Conservation (phyloP, 192 early-diverging fungal species). For the Geranomyces variabilis region DNA sequence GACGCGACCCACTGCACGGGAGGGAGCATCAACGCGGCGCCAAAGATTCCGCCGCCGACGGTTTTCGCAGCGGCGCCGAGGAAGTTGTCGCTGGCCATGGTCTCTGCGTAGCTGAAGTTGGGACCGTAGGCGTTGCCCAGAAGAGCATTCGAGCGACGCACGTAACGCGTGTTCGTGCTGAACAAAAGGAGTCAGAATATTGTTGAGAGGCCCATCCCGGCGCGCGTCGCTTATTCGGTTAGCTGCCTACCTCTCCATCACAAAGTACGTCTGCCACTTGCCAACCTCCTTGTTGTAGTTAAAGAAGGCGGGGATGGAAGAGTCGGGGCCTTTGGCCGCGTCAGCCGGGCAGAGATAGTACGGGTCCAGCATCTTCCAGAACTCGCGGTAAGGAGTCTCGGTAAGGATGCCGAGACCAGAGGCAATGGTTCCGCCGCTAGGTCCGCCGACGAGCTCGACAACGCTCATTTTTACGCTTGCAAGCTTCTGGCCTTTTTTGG, state of each 20-base stretch:
- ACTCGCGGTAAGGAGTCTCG: conserved; percentile 28
- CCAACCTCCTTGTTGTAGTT: conserved; percentile 50
- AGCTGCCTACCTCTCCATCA: conserved; percentile 54
- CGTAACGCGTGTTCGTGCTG: conserved; percentile 63
- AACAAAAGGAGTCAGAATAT: too few relatives aligned
- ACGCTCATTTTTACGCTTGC: conserved; percentile 23
- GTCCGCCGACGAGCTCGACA: conserved; percentile 46
- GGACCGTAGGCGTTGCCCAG: conserved; percentile 56
- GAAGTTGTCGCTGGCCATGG: conserved; percentile 54
- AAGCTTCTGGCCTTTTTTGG: conserved; percentile 36
- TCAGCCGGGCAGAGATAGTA: conserved; percentile 35
- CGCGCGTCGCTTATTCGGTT: too few relatives aligned
- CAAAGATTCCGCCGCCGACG: conserved; percentile 19
- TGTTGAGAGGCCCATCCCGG: too few relatives aligned
- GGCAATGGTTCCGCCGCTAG: conserved; percentile 72
- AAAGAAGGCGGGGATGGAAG: conserved; percentile 15
- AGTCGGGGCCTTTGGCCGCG: conserved; percentile 14
- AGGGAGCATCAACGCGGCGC: conserved; percentile 39
- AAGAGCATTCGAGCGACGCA: conserved; percentile 65
- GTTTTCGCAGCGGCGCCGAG: conserved; percentile 41
- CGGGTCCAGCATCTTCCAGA: conserved; percentile 32
- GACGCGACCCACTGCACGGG: conserved; percentile 49
- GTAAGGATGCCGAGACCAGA: conserved; percentile 39
- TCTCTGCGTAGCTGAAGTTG: conserved; percentile 66
- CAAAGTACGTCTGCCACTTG: conserved; percentile 63